Conservation (phyloP, 305 asterid species). For the Ajuga reptans region DNA sequence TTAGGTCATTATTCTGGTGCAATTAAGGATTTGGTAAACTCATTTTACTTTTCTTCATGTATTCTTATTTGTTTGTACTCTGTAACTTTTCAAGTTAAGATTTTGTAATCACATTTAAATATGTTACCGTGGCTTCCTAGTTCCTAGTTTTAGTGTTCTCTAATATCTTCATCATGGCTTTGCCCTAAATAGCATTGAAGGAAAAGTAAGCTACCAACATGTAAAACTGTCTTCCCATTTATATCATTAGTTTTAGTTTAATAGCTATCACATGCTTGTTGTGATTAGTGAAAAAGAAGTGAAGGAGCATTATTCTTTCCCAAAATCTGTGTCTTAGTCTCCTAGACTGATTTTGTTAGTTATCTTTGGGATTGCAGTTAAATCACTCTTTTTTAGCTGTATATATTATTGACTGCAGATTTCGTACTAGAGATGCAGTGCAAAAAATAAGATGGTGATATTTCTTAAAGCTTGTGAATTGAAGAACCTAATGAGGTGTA, state of each 20-base stretch:
- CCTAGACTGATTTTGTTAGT: not conserved
- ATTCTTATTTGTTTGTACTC: conserved; percentile 5
- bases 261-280: conserved; percentile 10
- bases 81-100: not conserved
- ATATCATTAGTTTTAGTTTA: not conserved
- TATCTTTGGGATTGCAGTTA: not conserved
- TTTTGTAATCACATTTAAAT: not conserved
- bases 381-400: not conserved
- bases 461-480: conserved; percentile 2
- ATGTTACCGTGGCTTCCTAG: not conserved
- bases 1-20: conserved; percentile 52
- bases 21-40: conserved; percentile 55
- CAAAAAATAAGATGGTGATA: not conserved
- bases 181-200: not conserved
- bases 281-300: conserved; percentile 1
- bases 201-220: not conserved
- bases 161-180: not conserved
- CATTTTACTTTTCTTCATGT: conserved; percentile 7
- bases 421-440: not conserved
- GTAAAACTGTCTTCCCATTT: conserved; percentile 4
- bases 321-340: not conserved
- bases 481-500: not conserved
- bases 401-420: not conserved
- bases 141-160: not conserved
- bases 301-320: not conserved